A percentile compares a stretch with the other conserved stretches of the same genome.
Evolutionary conservation across 495 filamentous ascomycete genomes (phyloP).

Genomic region (Oidiodendron maius): DNA sequence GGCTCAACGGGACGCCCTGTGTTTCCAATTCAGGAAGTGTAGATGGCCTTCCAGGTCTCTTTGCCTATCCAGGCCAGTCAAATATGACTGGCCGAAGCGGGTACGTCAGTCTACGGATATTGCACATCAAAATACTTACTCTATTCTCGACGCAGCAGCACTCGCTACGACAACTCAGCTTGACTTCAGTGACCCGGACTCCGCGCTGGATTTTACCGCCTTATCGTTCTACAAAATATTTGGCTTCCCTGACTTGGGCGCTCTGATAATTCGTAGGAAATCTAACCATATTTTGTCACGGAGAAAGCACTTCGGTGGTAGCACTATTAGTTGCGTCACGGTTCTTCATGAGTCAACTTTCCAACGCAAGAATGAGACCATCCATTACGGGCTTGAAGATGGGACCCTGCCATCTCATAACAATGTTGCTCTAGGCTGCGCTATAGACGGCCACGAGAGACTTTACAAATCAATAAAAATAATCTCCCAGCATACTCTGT

Average conservation of each 20-base stretch:
- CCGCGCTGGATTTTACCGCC: slow-evolving; percentile 66
- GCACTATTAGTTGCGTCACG: slow-evolving; percentile 68
- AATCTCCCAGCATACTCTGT: slow-evolving; percentile 58
- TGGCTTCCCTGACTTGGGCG: slow-evolving; percentile 73
- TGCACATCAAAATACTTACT: slow-evolving; percentile 47
- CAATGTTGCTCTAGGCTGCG: slow-evolving; percentile 65
- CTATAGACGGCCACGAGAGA: slow-evolving; percentile 56
- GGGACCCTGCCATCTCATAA: slow-evolving; percentile 75
- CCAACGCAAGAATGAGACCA: slow-evolving; percentile 38
- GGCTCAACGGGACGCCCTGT: slow-evolving; percentile 38
- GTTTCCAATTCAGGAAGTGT: background rate
- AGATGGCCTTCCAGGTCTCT: slow-evolving; percentile 38
- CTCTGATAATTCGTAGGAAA: slow-evolving; percentile 57
- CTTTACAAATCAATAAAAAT: slow-evolving; percentile 57
- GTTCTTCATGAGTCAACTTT: slow-evolving; percentile 57
- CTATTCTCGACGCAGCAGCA: slow-evolving; percentile 68
- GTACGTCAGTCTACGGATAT: slow-evolving; percentile 38
- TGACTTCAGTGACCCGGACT: slow-evolving; percentile 50
- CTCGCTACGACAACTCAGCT: slow-evolving; percentile 61
- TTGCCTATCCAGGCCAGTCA: slow-evolving; percentile 74
- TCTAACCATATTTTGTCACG: slow-evolving; percentile 56
- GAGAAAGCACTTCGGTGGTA: slow-evolving; percentile 70
- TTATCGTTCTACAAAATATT: slow-evolving; percentile 81
- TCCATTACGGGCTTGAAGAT: slow-evolving; percentile 70
- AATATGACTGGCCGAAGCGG: slow-evolving; percentile 65